A percentile compares a stretch with the other conserved stretches of the same genome.
phyloP scores from a whole-genome alignment of 306 rosid species.

The Malus sieversii region DNA sequence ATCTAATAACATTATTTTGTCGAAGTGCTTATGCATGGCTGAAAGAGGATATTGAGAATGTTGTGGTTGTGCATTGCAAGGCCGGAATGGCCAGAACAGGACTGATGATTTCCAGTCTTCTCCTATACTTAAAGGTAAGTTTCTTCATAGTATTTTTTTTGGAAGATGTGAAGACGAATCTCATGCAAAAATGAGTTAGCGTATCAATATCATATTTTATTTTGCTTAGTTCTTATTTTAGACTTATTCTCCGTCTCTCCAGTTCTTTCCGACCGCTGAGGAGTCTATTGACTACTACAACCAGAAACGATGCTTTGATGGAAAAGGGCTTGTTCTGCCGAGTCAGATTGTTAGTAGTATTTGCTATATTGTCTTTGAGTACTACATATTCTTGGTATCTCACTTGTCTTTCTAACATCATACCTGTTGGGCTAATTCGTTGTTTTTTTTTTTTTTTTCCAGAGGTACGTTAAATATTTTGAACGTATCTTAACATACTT shows the following conservation, averaged over 20 bases:
- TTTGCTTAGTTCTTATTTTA: slow-evolving; percentile 4
- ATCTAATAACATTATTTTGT: slow-evolving; percentile 75
- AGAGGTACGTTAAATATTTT: slow-evolving; percentile 94
- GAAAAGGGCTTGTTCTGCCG: slow-evolving; percentile 87
- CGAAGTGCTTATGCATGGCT: slow-evolving; percentile 97
- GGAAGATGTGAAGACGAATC: slow-evolving; percentile 8
- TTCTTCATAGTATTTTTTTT: slow-evolving; percentile 6
- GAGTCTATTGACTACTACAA: slow-evolving; percentile 97
- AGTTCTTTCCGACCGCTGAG: slow-evolving; percentile 98
- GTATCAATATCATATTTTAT: slow-evolving; percentile 5
- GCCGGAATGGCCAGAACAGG: slow-evolving; percentile 99
- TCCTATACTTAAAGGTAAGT: slow-evolving; percentile 73
- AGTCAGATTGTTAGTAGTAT: slow-evolving; percentile 89
- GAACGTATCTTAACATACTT: slow-evolving; percentile 84
- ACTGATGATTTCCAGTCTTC: slow-evolving; percentile 96
- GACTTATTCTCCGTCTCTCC: slow-evolving; percentile 20
- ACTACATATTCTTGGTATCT: slow-evolving; percentile 9
- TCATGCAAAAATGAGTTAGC: slow-evolving; percentile 3
- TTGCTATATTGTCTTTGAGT: slow-evolving; percentile 9
- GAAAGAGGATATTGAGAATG: slow-evolving; percentile 93
- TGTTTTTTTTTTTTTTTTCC: background rate
- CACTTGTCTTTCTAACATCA: background rate
- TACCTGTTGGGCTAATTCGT: background rate
- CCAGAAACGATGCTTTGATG: slow-evolving; percentile 91
- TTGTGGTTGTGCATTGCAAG: slow-evolving; percentile 98